These are phyloP conservation scores for Ustilago cynodontis DNA, from an alignment of 1,284 basidiomycete species.

Conservation along the genomic window DNA sequence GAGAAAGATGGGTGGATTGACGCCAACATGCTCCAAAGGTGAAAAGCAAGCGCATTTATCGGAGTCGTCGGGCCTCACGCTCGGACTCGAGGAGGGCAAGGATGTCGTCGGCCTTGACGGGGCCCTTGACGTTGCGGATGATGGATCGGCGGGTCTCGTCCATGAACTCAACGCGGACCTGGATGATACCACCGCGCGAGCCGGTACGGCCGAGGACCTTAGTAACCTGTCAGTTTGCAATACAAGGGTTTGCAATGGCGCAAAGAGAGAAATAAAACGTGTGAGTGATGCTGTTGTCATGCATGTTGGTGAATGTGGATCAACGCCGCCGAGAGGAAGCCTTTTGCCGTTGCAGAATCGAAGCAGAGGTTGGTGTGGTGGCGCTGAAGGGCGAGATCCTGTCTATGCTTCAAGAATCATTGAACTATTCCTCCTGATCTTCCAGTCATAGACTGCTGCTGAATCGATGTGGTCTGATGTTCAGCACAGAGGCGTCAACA, in stretches of 20 bases:
- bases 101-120: slow-evolving; percentile 96
- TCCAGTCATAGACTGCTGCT: no score
- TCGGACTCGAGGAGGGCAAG: slow-evolving; percentile 97
- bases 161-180: slow-evolving; percentile 99
- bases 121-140: slow-evolving; percentile 99
- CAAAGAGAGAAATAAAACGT: background rate
- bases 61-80: slow-evolving; percentile 89
- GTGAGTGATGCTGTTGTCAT: slow-evolving; percentile 25
- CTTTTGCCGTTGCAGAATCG: slow-evolving; percentile 3
- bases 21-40: background rate
- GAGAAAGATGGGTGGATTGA: background rate
- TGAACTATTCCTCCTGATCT: no score
- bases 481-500: no score
- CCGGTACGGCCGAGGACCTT: slow-evolving; percentile 98
- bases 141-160: slow-evolving; percentile 95
- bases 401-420: no score
- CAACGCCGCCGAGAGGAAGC: background rate
- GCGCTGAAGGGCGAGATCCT: no score
- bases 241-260: background rate
- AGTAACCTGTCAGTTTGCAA: slow-evolving; percentile 59
- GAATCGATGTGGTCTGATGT: no score
- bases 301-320: background rate
- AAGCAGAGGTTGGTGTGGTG: background rate
- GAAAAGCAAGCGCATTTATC: slow-evolving; percentile 32
- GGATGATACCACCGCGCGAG: slow-evolving; percentile 98